A percentile compares a stretch with the other conserved stretches of the same genome.
Conservation (phyloP, 768 basidiomycete genomes). For the Boletus reticulatus region DNA sequence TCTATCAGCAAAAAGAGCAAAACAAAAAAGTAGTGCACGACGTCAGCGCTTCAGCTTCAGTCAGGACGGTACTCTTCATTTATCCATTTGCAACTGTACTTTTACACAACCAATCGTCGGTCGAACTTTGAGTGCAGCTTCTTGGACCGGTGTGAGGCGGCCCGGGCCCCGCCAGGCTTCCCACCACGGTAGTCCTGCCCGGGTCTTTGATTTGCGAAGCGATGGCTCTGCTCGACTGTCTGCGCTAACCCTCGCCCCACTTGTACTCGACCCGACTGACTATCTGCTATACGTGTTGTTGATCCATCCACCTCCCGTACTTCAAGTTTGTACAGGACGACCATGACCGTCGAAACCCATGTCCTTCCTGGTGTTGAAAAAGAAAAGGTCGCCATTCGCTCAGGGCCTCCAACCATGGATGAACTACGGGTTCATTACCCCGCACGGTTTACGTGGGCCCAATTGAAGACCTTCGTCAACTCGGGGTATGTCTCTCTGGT, state of each 20-base stretch:
- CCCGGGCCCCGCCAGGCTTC: too few species aligned
- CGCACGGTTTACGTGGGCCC: conserved; percentile 70
- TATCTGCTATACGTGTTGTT: too few species aligned
- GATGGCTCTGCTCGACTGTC: too few species aligned
- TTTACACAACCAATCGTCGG: neutral
- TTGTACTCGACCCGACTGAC: too few species aligned
- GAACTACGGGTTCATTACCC: conserved; percentile 71
- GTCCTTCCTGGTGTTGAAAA: neutral
- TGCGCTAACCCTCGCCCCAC: too few species aligned
- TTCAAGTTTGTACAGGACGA: neutral
- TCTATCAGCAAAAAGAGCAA: conserved; percentile 40
- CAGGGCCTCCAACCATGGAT: conserved; percentile 66
- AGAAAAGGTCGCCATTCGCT: conserved; percentile 38
- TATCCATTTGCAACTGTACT: conserved; percentile 13
- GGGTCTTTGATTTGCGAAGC: too few species aligned
- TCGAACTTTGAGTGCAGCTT: too few species aligned
- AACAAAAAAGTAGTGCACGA: conserved; percentile 33
- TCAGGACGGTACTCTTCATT: neutral
- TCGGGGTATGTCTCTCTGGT: conserved; percentile 53
- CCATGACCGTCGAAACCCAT: conserved; percentile 19
- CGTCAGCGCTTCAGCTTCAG: too few species aligned
- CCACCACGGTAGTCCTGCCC: too few species aligned
- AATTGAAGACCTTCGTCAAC: conserved; percentile 75
- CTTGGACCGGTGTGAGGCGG: too few species aligned
- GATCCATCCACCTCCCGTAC: too few species aligned